phyloP scores from a whole-genome alignment of 2,329 filamentous ascomycete genomes.

The Cryphonectria naterciae region DNA sequence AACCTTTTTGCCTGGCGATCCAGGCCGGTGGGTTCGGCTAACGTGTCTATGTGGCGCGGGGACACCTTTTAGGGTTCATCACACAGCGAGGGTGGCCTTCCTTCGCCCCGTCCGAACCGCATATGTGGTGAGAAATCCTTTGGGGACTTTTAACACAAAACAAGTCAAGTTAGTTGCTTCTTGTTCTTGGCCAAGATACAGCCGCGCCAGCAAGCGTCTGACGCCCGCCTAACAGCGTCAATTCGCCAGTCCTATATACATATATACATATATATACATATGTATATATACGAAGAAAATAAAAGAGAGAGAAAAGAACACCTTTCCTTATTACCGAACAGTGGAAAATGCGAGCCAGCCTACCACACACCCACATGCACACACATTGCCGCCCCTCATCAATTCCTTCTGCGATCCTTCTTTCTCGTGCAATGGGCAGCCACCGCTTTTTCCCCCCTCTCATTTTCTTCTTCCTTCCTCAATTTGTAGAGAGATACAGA shows the following conservation, averaged over 20 bases:
- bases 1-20: neutral
- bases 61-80: neutral
- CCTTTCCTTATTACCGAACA: neutral
- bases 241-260: neutral
- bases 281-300: too few relatives aligned
- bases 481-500: neutral
- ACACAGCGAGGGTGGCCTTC: neutral
- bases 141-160: neutral
- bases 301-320: too few relatives aligned
- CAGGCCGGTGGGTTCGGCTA: slow-evolving; percentile 1
- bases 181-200: neutral
- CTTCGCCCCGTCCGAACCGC: slow-evolving; percentile 7
- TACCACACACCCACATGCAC: neutral
- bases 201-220: slow-evolving; percentile 28
- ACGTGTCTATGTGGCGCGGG: slow-evolving; percentile 4
- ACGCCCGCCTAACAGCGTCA: slow-evolving; percentile 25
- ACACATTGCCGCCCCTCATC: slow-evolving; percentile 7
- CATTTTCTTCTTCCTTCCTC: neutral
- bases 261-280: too few relatives aligned
- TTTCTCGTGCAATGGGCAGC: neutral
- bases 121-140: slow-evolving; percentile 15
- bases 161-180: neutral
- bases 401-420: slow-evolving; percentile 7
- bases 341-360: neutral
- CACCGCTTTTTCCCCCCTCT: slow-evolving; percentile 18